Conservation (phyloP, 2,329 filamentous ascomycete species). For the Acrodontium crateriforme region DNA sequence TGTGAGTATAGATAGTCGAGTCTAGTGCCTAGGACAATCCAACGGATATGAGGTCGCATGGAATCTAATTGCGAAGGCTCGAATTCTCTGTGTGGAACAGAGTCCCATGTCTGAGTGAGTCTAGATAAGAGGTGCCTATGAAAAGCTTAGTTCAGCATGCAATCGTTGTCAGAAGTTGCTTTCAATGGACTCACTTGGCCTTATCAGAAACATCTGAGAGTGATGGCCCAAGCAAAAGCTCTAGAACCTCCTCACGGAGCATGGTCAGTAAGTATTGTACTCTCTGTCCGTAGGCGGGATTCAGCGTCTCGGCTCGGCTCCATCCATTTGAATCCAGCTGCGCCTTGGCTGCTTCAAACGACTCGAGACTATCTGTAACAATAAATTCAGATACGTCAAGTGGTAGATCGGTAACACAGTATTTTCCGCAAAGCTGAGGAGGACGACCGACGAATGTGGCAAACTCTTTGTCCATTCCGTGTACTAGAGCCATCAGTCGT, state of each 20-base stretch:
- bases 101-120: background rate
- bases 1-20: too few species aligned
- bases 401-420: conserved; percentile 1
- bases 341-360: background rate
- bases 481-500: conserved; percentile 1
- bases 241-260: conserved; percentile 1
- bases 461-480: conserved; percentile 3
- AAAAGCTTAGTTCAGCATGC: background rate
- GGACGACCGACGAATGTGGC: conserved; percentile 4
- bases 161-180: too few species aligned
- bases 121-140: background rate
- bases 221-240: background rate
- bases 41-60: too few species aligned
- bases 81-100: background rate
- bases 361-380: background rate
- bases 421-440: conserved; percentile 2
- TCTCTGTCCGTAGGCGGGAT: background rate
- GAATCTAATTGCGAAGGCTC: background rate
- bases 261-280: background rate
- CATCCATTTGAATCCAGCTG: conserved; percentile 1
- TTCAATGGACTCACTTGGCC: background rate
- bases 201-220: background rate
- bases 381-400: conserved; percentile 2
- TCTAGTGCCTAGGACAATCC: too few species aligned
- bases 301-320: background rate